phyloP scores from a whole-genome alignment of 2,329 filamentous ascomycete genomes.

The Fusarium piperis region DNA sequence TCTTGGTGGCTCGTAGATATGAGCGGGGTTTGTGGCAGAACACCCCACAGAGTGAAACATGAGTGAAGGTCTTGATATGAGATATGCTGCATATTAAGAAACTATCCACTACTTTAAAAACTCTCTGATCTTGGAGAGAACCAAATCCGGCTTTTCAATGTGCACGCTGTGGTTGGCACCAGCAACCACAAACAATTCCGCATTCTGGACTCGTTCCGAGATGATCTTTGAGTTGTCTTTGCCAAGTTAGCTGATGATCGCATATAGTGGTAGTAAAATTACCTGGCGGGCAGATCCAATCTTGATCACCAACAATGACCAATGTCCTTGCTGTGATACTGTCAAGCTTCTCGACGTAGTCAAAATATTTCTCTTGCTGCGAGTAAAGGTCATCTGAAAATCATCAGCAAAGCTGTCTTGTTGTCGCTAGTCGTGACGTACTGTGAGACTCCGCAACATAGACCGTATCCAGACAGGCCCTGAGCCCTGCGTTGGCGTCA shows the following conservation, averaged over 20 bases:
- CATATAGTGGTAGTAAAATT: not conserved
- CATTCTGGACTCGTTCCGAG: conserved; percentile 5
- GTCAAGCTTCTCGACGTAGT: conserved; percentile 13
- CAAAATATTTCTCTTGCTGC: conserved; percentile 26
- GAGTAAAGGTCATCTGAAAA: conserved; percentile 26
- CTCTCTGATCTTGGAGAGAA: conserved; percentile 15
- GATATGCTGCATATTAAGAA: not conserved
- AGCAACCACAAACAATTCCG: conserved; percentile 19
- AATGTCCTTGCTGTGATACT: conserved; percentile 20
- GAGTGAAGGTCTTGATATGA: not conserved
- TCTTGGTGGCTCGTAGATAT: not conserved
- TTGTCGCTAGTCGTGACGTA: not conserved
- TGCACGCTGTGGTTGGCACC: conserved; percentile 32
- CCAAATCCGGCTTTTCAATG: conserved; percentile 13
- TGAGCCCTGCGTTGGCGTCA: conserved; percentile 18
- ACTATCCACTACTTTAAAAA: conserved; percentile 4
- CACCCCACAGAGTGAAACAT: not conserved
- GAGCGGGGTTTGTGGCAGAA: not conserved
- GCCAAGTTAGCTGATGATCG: not conserved
- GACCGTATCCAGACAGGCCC: conserved; percentile 11
- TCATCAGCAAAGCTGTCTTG: not conserved
- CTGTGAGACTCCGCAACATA: conserved; percentile 34
- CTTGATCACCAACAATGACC: conserved; percentile 27
- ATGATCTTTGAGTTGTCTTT: conserved; percentile 26
- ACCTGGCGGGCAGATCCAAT: conserved; percentile 33